Evolutionary conservation across 2,329 filamentous ascomycete genomes (phyloP).

Genomic region (Xylaria sp.): DNA sequence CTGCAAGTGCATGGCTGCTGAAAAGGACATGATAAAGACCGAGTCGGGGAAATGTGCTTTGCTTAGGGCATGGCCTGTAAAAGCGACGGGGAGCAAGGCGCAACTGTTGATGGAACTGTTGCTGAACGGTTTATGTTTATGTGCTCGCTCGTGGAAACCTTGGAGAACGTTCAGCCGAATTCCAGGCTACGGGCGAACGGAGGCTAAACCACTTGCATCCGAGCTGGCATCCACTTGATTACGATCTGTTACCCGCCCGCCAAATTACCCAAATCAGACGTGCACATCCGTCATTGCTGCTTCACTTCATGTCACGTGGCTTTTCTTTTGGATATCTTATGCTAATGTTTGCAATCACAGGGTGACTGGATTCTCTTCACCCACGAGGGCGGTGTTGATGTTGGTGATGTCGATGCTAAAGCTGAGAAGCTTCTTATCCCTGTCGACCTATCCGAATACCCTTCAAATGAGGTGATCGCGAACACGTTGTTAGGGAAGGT

Average conservation of each 20-base stretch:
- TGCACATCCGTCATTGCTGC: conserved; percentile 21
- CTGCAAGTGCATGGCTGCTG: conserved; percentile 31
- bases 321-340: conserved; percentile 31
- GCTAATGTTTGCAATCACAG: conserved; percentile 58
- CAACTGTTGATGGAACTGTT: conserved; percentile 11
- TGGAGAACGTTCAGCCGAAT: conserved; percentile 37
- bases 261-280: conserved; percentile 37
- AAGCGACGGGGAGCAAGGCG: neutral
- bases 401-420: conserved; percentile 98
- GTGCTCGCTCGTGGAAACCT: conserved; percentile 35
- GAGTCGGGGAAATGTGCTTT: conserved; percentile 7
- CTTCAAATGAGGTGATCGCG: conserved; percentile 95
- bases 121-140: conserved; percentile 26
- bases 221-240: conserved; percentile 41
- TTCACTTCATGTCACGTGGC: conserved; percentile 25
- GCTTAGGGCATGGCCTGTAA: neutral
- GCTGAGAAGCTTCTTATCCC: conserved; percentile 98
- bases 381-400: conserved; percentile 99
- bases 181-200: conserved; percentile 54
- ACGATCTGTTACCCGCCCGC: conserved; percentile 35
- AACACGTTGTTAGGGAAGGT: conserved; percentile 88
- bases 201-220: conserved; percentile 54
- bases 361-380: conserved; percentile 99
- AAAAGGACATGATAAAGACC: neutral
- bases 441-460: conserved; percentile 93